phyloP scores from a whole-genome alignment of 2,329 filamentous ascomycete species.

The Talaromyces funiculosus region DNA sequence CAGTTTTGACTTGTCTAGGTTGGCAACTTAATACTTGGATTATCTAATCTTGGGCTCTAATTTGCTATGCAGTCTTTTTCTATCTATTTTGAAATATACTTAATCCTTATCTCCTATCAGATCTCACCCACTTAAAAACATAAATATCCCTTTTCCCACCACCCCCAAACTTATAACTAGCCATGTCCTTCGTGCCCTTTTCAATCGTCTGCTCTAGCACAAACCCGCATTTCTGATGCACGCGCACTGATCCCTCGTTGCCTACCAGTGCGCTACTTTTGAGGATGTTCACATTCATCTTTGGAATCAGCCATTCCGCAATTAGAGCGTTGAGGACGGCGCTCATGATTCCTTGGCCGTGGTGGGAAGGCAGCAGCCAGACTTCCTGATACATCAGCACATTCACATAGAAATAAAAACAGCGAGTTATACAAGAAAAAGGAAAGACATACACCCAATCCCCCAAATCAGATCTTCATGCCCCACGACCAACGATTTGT shows the following conservation, averaged over 20 bases:
- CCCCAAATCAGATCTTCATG: slow-evolving; percentile 23
- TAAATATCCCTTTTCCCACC: slow-evolving; percentile 20
- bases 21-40: neutral
- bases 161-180: slow-evolving; percentile 17
- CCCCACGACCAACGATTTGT: slow-evolving; percentile 19
- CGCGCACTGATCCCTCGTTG: slow-evolving; percentile 23
- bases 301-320: slow-evolving; percentile 23
- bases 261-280: slow-evolving; percentile 20
- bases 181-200: slow-evolving; percentile 16
- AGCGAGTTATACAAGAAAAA: neutral
- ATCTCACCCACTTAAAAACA: slow-evolving; percentile 13
- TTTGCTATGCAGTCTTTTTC: neutral
- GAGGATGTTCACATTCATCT: slow-evolving; percentile 23
- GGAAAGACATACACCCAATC: slow-evolving; percentile 19
- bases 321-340: slow-evolving; percentile 20
- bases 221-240: slow-evolving; percentile 28
- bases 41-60: neutral
- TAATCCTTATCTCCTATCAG: neutral
- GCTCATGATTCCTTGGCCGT: slow-evolving; percentile 28
- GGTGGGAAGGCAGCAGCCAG: slow-evolving; percentile 22
- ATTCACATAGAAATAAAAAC: neutral
- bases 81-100: neutral
- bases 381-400: slow-evolving; percentile 15
- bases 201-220: slow-evolving; percentile 16
- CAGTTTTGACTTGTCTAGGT: neutral